Conservation (phyloP, 202 grass and related monocot species). For the Elaeis oleifera region DNA sequence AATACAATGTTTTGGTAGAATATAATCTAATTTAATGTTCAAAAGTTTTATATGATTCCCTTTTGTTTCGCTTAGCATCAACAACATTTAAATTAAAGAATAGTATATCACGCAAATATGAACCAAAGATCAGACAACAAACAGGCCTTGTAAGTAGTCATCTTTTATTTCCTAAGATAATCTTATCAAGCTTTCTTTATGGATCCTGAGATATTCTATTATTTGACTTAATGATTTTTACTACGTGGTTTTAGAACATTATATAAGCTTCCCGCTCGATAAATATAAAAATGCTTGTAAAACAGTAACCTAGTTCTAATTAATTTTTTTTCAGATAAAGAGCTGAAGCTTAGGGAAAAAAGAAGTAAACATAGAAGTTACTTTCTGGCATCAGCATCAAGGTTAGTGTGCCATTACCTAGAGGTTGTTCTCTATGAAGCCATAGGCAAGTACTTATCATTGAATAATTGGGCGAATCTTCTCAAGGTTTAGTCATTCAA, state of each 20-base stretch:
- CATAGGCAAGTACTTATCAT: conserved; percentile 16
- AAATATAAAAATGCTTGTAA: conserved; percentile 34
- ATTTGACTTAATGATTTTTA: conserved; percentile 41
- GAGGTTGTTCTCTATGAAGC: conserved; percentile 1
- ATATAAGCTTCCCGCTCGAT: conserved; percentile 36
- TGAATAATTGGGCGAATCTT: not conserved
- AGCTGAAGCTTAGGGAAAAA: conserved; percentile 34
- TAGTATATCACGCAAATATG: too few relatives aligned
- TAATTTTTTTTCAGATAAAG: conserved; percentile 33
- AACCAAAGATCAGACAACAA: not conserved
- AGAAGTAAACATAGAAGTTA: conserved; percentile 54
- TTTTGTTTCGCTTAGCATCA: too few relatives aligned
- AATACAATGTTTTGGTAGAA: too few relatives aligned
- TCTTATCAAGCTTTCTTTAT: conserved; percentile 13
- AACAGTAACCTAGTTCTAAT: conserved; percentile 25
- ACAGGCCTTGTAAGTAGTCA: not conserved
- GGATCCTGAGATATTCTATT: conserved; percentile 38
- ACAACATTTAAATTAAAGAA: too few relatives aligned
- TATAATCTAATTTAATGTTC: too few relatives aligned
- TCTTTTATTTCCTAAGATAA: conserved; percentile 8
- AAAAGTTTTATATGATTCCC: too few relatives aligned
- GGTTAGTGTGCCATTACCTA: conserved; percentile 49
- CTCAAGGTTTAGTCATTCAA: too few relatives aligned
- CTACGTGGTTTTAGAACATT: conserved; percentile 24
- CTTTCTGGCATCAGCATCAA: conserved; percentile 51